phyloP scores from a whole-genome alignment of 257 asterid genomes.

The Solanum verrucosum region DNA sequence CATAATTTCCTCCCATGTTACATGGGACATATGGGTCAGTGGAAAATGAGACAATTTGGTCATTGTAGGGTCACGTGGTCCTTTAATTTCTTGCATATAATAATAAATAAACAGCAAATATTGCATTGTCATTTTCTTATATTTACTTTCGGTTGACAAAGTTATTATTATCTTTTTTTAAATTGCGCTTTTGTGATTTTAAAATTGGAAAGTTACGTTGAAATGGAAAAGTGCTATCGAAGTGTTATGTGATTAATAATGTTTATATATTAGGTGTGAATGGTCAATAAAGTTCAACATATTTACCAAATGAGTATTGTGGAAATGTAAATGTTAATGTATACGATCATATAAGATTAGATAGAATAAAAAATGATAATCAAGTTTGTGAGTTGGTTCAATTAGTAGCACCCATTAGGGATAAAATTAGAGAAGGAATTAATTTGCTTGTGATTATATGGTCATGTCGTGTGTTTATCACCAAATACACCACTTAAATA shows the following conservation, averaged over 20 bases:
- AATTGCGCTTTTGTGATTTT: neutral
- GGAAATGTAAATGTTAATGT: neutral
- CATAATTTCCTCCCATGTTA: conserved; percentile 79
- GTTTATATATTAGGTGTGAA: neutral
- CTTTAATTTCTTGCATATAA: neutral
- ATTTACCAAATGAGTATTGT: neutral
- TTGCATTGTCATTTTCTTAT: neutral
- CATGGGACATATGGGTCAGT: conserved; percentile 51
- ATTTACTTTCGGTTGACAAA: neutral
- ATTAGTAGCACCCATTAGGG: neutral
- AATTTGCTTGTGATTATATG: neutral
- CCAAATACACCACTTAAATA: neutral
- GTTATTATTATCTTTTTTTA: neutral
- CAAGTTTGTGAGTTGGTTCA: neutral
- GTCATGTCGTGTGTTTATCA: neutral
- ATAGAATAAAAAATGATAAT: neutral
- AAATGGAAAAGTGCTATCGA: neutral
- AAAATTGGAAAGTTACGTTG: neutral
- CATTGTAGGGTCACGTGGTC: conserved; percentile 9
- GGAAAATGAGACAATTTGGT: conserved; percentile 55
- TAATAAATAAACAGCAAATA: neutral
- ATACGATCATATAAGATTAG: neutral
- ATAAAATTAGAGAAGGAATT: neutral
- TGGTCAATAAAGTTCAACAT: neutral
- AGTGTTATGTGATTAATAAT: neutral